A percentile compares a stretch with the other conserved stretches of the same genome.
These are phyloP conservation scores for Chlamydomonas sp. DNA, from an alignment of 139 green algal species.

Conservation along the genomic window DNA sequence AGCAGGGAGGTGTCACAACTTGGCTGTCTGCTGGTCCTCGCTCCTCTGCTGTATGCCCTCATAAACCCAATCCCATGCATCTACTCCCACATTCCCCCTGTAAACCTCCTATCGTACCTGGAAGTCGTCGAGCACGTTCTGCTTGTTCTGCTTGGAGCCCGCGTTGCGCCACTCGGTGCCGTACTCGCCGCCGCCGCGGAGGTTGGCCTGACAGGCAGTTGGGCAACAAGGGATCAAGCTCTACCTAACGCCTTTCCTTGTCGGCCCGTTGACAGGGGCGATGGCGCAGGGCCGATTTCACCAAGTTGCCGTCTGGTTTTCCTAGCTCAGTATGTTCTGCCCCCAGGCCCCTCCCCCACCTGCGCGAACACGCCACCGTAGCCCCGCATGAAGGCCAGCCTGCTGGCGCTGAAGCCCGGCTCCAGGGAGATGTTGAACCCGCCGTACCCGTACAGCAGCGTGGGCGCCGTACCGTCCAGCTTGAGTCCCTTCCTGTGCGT, in stretches of 20 bases:
- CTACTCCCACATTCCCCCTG: background rate
- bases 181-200: conserved; percentile 94
- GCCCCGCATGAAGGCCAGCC: conserved; percentile 61
- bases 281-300: too few relatives aligned
- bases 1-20: too few relatives aligned
- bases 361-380: conserved; percentile 70
- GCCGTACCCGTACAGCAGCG: conserved; percentile 94
- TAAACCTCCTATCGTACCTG: conserved; percentile 45
- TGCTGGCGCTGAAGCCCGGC: conserved; percentile 80
- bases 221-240: background rate
- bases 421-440: conserved; percentile 94
- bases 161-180: conserved; percentile 88
- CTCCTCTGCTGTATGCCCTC: background rate
- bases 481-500: conserved; percentile 69
- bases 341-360: too few relatives aligned
- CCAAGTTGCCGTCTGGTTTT: too few relatives aligned
- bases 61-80: background rate
- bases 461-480: conserved; percentile 73
- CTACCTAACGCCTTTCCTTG: too few relatives aligned
- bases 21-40: background rate
- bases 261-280: too few relatives aligned
- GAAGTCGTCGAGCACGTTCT: conserved; percentile 88
- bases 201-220: conserved; percentile 76
- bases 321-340: too few relatives aligned
- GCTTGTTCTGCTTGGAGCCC: conserved; percentile 77